Base-by-base conservation (phyloP, 2,329 filamentous ascomycete species). In the Fusarium acutatum region DNA sequence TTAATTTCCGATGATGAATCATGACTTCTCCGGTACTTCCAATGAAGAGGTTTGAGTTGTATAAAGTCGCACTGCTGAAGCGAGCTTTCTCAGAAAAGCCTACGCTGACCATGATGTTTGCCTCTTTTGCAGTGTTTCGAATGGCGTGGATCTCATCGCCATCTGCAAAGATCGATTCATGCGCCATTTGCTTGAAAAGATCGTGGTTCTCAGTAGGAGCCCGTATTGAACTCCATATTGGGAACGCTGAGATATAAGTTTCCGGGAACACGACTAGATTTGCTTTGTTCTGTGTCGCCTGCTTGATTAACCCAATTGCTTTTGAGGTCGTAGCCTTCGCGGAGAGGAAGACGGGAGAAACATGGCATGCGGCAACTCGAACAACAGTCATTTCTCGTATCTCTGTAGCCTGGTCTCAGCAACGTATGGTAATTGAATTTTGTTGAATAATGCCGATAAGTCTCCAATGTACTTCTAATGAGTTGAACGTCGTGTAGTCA, bases 251-350 rank as follows among this genome's bases (percentile, higher is more conserved):
- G 46, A 89, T 87, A 73, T 82, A 87, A 0, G 85, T 83, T 74
- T 89, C 87, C 0, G 88, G 87, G 69, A 89, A 89, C 34, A 88
- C 84, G 18, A 89, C 82, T 7, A 89, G 78, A 28, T 88, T 83
- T 13, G 87, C 86, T 0, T 75, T 74, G 57, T 85, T 81, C 4
- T 57, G 65, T 0, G 85, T 82, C 0, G 87, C 86, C 69, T 82
- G 74, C 22, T 83, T 76, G 61, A 89, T 87, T 14, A 87, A 76
- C 0, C 69, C 69, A 43, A 88, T 81, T 18, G 83, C 83, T 69
- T 88, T 88, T 26, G 83, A 67, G 4, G 85, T 85, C 1, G 87
- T 88, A 14, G 79, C 74, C 10, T 73, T 76, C 5, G 86, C 84
- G 1, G 83, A 84, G 18, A 89, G 83, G 69, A 88, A 87, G 50